Base-by-base conservation (phyloP, 208 protist genomes). In the Trypanosoma scelopori region DNA sequence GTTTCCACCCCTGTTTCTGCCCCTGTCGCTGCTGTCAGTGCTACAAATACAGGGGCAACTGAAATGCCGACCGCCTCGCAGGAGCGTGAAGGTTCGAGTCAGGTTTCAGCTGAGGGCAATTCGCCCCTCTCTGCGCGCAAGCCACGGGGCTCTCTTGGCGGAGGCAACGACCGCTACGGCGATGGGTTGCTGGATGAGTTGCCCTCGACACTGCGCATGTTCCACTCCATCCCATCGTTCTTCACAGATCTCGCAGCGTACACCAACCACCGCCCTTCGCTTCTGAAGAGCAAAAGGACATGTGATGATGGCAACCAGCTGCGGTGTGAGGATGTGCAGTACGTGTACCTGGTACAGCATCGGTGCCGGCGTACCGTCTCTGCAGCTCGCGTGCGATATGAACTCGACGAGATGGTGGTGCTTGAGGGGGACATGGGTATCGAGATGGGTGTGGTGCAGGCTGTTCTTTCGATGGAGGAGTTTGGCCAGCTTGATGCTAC, bases 391-490 rank as follows among this genome's bases (percentile, higher is more conserved):
- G 35, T 53, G 18, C 28, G 32, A n/a, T 86, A 79, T 58, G 59
- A 51, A 4, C 16, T 55, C 11, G 69, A 71, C 37, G 73, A 72
- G n/a, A 51, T 84, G 55, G 85, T 94, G 18, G 82, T 92, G 28
- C 65, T 84, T 39, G 88, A 94, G 47, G 88, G 88, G 11, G 82
- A 91, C 66, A 83, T 84, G 76, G 88, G 88, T 7, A 69, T 90
- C 46, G 88, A 94, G 16, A 84, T 87, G 69, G 85, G 81, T 50
- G 18, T 23, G 5, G 68, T 83, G 28, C 20, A 53, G 30, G 45
- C 62, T 5, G 74, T 79, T 3, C 51, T 80, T n/a, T 64, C 77
- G 1, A 50, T 73, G 35, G 60, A 62, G 12, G 74, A 73, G 56
- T 86, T 79, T 64, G 58, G 79, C 11, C 55, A 13, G 1, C 55